Conservation (phyloP, 768 basidiomycete species). For the Suillus spraguei region DNA sequence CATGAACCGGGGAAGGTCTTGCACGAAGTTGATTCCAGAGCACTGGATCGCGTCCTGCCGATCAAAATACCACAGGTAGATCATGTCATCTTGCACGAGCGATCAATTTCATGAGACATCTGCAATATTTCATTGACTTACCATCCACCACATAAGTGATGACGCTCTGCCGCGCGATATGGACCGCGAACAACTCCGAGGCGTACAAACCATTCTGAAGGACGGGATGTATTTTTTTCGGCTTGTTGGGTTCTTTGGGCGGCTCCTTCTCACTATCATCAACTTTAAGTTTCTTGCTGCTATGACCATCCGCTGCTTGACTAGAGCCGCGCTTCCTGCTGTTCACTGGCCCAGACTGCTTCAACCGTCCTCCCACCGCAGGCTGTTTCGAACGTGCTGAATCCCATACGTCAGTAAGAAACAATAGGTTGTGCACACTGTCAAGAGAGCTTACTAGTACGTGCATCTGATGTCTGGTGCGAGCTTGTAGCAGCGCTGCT, state of each 20-base stretch:
- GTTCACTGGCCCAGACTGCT: not conserved
- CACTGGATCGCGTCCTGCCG: constrained; percentile 12
- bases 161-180: not conserved
- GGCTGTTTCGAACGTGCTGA: no score
- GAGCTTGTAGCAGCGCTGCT: not conserved
- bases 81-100: constrained; percentile 4
- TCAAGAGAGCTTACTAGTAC: not conserved
- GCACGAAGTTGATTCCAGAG: constrained; percentile 17
- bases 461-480: not conserved
- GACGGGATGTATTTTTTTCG: not conserved
- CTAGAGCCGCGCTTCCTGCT: not conserved
- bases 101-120: not conserved
- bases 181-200: constrained; percentile 7
- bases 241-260: not conserved
- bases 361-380: no score
- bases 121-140: not conserved
- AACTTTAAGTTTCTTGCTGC: not conserved
- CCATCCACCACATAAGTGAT: not conserved
- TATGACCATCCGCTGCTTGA: not conserved
- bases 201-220: constrained; percentile 8
- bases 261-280: not conserved
- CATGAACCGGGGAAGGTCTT: constrained; percentile 19
- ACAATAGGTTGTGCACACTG: not conserved
- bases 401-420: not conserved
- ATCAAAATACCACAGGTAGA: constrained; percentile 12